Evolutionary conservation across 2,329 filamentous ascomycete species (phyloP), one percentile per base, ranked within the genome.

Genomic region (Exophiala mesophila): DNA sequence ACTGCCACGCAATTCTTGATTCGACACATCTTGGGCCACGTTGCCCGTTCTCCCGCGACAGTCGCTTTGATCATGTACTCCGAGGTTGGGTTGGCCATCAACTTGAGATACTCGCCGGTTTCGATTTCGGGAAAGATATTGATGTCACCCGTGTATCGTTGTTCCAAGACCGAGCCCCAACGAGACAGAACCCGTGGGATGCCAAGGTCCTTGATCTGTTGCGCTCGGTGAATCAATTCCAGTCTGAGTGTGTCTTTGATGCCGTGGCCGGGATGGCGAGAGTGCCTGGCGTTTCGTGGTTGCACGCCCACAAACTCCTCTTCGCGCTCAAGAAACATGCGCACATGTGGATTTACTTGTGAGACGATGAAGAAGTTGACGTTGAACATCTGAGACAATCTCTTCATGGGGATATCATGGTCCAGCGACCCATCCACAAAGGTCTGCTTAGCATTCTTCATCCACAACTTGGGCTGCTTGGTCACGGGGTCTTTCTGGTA

Each of bases 361-460:
- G 88, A 95, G 13, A 96, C 90, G 54, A 97, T 96, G 59, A 96
- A 96, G 61, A 96, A 90, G 58, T 96, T 96, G 60, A 96, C 89
- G 58, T 96, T 95, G 71, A 96, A 95, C 84, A 96, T 89, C 59
- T 95, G 88, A 1, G 88, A 82, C 12, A 97, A 72, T 2, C 87
- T 79, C 15, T 83, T 88, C 80, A 94, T 94, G 2, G 90, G 90
- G 2, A 97, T 71, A 62, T 97, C 90, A 46, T 92, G 92, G 60
- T 96, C 88, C 16, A 97, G 87, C 1, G 89, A 96, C 1, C 90
- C 90, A 60, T 97, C 90, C 38, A 97, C 94, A 77, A 87, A 96
- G 52, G 80, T 79, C 59, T 88, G 85, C 19, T 86, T 83, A 6
- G 51, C 51, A 37, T 47, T 45, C 10, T 88, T 85, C 55, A 92